phyloP scores from a whole-genome alignment of 108 stramenopile species.

The Nitzschia palea region DNA sequence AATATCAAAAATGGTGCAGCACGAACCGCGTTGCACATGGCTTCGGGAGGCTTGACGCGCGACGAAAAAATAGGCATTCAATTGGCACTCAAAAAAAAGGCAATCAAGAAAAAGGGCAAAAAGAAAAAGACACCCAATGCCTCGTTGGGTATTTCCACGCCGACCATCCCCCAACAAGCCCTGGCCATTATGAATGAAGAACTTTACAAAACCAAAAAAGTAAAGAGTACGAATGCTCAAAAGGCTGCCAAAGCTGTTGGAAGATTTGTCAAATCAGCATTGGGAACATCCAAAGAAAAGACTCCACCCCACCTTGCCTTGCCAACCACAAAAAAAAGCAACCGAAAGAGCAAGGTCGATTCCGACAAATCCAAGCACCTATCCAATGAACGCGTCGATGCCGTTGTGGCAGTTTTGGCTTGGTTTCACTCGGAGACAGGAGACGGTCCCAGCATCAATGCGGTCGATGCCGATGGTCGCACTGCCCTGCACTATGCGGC shows the following conservation, averaged over 20 bases:
- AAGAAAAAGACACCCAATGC: neutral
- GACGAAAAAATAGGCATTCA: slow-evolving; percentile 10
- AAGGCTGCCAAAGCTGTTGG: slow-evolving; percentile 22
- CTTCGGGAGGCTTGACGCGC: slow-evolving; percentile 35
- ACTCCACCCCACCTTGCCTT: neutral
- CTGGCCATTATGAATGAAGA: slow-evolving; percentile 11
- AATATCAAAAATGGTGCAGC: slow-evolving; percentile 35
- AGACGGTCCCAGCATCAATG: slow-evolving; percentile 47
- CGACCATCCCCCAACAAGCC: neutral
- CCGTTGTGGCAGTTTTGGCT: slow-evolving; percentile 32
- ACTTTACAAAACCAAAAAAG: neutral
- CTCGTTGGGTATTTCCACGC: neutral
- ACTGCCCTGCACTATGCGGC: slow-evolving; percentile 60
- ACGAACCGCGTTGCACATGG: slow-evolving; percentile 48
- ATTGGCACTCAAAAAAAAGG: neutral
- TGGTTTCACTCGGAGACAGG: slow-evolving; percentile 40
- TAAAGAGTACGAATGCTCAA: neutral
- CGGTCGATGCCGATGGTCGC: slow-evolving; percentile 43
- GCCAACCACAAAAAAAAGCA: neutral
- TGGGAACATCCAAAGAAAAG: neutral
- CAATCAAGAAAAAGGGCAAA: neutral
- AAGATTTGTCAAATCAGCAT: neutral
- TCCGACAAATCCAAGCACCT: slow-evolving; percentile 2
- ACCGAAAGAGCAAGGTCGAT: neutral
- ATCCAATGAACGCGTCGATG: slow-evolving; percentile 29